Base-by-base conservation (phyloP, 768 basidiomycete species). In the Neoboletus magnificus region DNA sequence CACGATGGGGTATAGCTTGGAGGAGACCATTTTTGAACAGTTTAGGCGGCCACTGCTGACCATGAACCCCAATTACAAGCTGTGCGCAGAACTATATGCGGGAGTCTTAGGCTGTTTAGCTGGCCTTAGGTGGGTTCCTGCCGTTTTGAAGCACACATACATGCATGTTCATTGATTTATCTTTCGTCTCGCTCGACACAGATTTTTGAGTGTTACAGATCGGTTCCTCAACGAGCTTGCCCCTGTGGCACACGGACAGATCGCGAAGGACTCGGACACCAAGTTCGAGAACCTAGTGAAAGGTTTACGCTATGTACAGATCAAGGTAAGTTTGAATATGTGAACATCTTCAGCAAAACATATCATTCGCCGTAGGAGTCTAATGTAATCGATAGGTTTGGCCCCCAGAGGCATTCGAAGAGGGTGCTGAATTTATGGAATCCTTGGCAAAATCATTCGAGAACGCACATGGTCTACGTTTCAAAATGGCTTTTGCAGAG, bases 191-290 rank as follows among this genome's bases (percentile, higher is more conserved):
- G 55, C 9, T 35, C 23, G 44, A 39, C 18, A 8, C 54, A 92
- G 93, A 50, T 98, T 98, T 62, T 78, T 89, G 61, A 94, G 87
- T 55, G 91, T 98, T n/a, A 93, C 91, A 4, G 93, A 97, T 72
- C 84, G 92, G 0, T 98, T 95, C 69, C 72, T 94, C 48, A 79
- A 80, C 1, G 94, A 95, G 63, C 76, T 98, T 33, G 77, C 76
- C 6, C 90, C 90, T 29, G 78, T 93, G 9, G 81, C 85, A 16
- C 78, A 80, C n/a, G 86, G 84, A 1, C 87, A 89, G 54, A 83
- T 92, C 5, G 78, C 84, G 0, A 93, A 91, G 65, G 94, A 95
- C 59, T 73, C 78, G 39, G 93, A 95, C 61, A 81, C 82, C 58
- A 89, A 83, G 64, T 91, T 87, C 55, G 95, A 97, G 71, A 88